Percentiles rank a stretch among this genome's conserved stretches.
Conservation (phyloP, 1,284 basidiomycete species). For the Pterulicium gracile region DNA sequence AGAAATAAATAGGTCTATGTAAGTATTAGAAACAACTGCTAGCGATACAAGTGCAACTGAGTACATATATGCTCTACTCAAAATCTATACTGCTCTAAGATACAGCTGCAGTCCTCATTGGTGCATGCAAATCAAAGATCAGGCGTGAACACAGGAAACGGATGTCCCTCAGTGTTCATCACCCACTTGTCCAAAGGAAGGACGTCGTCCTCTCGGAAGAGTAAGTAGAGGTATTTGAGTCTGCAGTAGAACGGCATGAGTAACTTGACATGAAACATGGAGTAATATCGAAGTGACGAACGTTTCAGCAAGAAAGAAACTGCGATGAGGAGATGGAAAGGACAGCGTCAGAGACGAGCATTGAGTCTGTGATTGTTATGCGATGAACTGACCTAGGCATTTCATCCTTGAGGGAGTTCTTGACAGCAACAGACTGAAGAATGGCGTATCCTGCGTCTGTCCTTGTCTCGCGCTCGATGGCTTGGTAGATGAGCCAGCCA, state of each 20-base stretch:
- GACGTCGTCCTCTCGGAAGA: slow-evolving; percentile 46
- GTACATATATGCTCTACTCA: neutral
- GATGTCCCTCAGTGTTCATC: slow-evolving; percentile 82
- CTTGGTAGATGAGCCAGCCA: slow-evolving; percentile 53
- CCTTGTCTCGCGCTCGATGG: slow-evolving; percentile 36
- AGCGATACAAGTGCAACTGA: neutral
- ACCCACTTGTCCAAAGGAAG: slow-evolving; percentile 67
- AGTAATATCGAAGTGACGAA: no score
- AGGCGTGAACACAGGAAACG: slow-evolving; percentile 40
- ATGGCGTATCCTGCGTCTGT: slow-evolving; percentile 34
- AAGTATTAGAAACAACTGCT: neutral
- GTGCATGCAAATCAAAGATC: no score
- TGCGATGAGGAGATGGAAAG: slow-evolving; percentile 19
- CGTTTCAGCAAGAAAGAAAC: slow-evolving; percentile 68
- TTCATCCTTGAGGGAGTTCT: slow-evolving; percentile 21
- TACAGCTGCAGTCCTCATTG: slow-evolving; percentile 2
- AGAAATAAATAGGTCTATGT: neutral
- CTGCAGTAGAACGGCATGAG: slow-evolving; percentile 18
- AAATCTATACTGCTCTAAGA: slow-evolving; percentile 2
- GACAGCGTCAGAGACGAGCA: slow-evolving; percentile 9
- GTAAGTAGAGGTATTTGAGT: slow-evolving; percentile 57
- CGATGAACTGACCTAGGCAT: slow-evolving; percentile 37
- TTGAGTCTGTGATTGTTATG: neutral
- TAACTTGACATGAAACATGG: neutral
- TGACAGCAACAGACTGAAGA: slow-evolving; percentile 25